Evolutionary conservation across 78 protist species (phyloP).

Genomic region (Emiliania huxleyi): DNA sequence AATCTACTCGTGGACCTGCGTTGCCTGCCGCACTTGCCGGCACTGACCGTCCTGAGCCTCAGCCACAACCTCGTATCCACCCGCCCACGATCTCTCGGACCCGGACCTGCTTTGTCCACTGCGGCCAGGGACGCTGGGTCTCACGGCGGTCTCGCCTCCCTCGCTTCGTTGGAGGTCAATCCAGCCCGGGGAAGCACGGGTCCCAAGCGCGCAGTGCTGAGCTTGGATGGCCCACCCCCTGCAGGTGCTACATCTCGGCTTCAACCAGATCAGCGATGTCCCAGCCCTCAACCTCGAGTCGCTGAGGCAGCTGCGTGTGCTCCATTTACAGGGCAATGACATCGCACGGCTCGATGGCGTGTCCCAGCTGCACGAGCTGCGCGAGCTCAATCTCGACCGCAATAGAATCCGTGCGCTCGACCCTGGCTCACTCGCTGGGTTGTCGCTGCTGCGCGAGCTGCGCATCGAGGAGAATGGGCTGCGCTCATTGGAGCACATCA

Average conservation of each 20-base stretch:
- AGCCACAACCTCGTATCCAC: slow-evolving; percentile 26
- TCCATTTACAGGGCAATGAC: slow-evolving; percentile 51
- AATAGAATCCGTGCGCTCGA: slow-evolving; percentile 24
- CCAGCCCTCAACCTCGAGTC: not conserved
- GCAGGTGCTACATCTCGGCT: slow-evolving; percentile 37
- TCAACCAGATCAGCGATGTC: slow-evolving; percentile 28
- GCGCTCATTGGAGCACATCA: slow-evolving; percentile 25
- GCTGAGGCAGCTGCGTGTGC: not conserved
- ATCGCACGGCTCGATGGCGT: slow-evolving; percentile 10
- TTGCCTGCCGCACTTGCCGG: not conserved
- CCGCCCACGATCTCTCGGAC: too few species aligned
- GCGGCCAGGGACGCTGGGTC: not conserved
- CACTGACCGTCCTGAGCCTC: slow-evolving; percentile 22
- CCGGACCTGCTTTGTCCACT: too few species aligned
- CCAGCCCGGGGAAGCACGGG: too few species aligned
- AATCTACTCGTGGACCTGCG: slow-evolving; percentile 37
- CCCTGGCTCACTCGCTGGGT: not conserved
- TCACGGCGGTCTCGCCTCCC: too few species aligned
- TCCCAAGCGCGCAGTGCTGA: too few species aligned
- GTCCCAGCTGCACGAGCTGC: not conserved
- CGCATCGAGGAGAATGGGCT: slow-evolving; percentile 54
- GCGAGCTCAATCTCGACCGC: slow-evolving; percentile 58
- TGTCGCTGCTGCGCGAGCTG: not conserved
- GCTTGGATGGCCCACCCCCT: too few species aligned
- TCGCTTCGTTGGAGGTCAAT: too few species aligned